phyloP scores from a whole-genome alignment of 2,329 filamentous ascomycete genomes.

The Dactylellina sp. region DNA sequence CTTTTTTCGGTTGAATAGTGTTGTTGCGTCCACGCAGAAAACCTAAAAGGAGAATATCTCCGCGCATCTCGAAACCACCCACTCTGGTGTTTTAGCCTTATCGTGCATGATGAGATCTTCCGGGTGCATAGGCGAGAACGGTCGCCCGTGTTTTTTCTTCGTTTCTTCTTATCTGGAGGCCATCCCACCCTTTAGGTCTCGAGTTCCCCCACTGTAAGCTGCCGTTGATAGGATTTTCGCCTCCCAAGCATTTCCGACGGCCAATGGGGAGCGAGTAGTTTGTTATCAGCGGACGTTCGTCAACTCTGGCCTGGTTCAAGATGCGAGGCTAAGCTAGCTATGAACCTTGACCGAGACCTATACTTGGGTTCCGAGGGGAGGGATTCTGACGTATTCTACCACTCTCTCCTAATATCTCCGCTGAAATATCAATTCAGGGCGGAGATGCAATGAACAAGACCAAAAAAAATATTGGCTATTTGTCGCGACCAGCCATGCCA shows the following conservation, averaged over 20 bases:
- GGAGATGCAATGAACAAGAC: background rate
- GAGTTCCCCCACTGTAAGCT: no score
- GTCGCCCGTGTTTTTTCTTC: conserved; percentile 1
- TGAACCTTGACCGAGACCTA: background rate
- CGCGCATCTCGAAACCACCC: conserved; percentile 13
- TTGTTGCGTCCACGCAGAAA: no score
- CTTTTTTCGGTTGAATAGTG: no score
- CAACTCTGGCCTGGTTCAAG: background rate
- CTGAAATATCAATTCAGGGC: conserved; percentile 3
- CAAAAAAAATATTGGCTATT: background rate
- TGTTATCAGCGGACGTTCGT: conserved; percentile 14
- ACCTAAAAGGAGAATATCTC: conserved; percentile 42
- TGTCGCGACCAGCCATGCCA: no score
- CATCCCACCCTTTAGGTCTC: conserved; percentile 5
- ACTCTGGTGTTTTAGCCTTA: conserved; percentile 23
- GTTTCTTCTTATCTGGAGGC: conserved; percentile 12
- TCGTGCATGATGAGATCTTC: conserved; percentile 14
- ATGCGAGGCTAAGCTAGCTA: background rate
- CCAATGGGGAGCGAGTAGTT: conserved; percentile 4
- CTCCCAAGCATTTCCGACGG: background rate
- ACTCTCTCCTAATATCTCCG: background rate
- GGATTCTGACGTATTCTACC: background rate
- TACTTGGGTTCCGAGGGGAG: background rate
- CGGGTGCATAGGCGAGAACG: conserved; percentile 6
- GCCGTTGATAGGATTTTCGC: background rate